phyloP scores from a whole-genome alignment of 2,329 filamentous ascomycete species.

The Aureobasidium sp. region DNA sequence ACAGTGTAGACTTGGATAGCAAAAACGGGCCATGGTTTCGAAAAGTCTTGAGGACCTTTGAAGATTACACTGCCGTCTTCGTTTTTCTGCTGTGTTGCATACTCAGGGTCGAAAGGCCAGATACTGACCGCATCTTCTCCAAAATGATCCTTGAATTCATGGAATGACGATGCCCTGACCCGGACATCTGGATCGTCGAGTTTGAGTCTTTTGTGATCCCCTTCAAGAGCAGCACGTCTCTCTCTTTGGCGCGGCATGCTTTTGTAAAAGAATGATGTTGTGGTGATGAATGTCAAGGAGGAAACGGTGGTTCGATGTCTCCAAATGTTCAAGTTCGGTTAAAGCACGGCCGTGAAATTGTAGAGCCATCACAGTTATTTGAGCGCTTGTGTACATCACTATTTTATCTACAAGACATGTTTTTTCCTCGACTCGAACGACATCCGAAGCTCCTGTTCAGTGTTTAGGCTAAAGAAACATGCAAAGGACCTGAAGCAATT shows the following conservation, averaged over 20 bases:
- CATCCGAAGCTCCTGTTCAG: too few species aligned
- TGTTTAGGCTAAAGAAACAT: too few species aligned
- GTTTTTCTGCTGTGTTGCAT: background rate
- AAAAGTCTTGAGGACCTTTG: background rate
- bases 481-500: too few species aligned
- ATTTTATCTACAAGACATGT: too few species aligned
- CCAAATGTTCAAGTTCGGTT: too few species aligned
- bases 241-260: background rate
- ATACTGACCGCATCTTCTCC: conserved; percentile 2
- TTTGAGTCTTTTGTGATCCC: background rate
- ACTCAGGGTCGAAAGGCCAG: background rate
- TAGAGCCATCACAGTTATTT: too few species aligned
- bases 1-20: conserved; percentile 1
- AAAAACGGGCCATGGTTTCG: background rate
- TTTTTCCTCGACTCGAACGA: too few species aligned
- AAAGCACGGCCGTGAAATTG: too few species aligned
- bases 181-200: background rate
- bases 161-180: background rate
- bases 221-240: background rate
- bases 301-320: background rate
- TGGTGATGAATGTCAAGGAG: background rate
- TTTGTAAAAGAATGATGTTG: background rate
- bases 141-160: background rate
- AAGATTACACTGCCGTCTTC: background rate
- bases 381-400: too few species aligned